phyloP scores from a whole-genome alignment of 306 rosid species.

The Potentilla sterilis region DNA sequence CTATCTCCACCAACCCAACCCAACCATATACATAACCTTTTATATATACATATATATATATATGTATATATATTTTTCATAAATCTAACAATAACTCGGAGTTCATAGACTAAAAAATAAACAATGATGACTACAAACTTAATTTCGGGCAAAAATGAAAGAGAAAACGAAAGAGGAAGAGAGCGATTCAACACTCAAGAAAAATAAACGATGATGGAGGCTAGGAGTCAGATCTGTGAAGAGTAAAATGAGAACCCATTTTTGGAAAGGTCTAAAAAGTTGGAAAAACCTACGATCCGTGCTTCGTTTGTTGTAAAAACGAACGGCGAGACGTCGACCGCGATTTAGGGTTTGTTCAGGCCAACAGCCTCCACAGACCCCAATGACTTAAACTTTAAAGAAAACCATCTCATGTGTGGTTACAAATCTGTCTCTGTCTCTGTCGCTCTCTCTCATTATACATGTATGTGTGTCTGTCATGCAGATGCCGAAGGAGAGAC shows the following conservation, averaged over 20 bases:
- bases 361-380: neutral
- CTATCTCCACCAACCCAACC: slow-evolving; percentile 38
- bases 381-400: neutral
- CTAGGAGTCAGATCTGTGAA: slow-evolving; percentile 51
- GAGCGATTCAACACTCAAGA: neutral
- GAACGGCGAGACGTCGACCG: slow-evolving; percentile 6
- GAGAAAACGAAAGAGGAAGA: no score
- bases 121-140: neutral
- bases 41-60: no score
- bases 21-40: neutral
- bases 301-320: slow-evolving; percentile 10
- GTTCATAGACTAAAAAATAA: neutral
- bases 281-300: slow-evolving; percentile 19
- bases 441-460: neutral
- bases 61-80: no score
- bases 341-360: slow-evolving; percentile 47
- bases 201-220: neutral
- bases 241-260: neutral
- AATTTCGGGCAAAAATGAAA: slow-evolving; percentile 14
- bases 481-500: slow-evolving; percentile 26
- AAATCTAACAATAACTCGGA: neutral
- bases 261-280: slow-evolving; percentile 25
- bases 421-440: neutral
- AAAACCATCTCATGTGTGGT: slow-evolving; percentile 15
- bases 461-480: slow-evolving; percentile 12